Base-by-base conservation (phyloP, 2,329 filamentous ascomycete genomes). In the Sporothrix curviconia region DNA sequence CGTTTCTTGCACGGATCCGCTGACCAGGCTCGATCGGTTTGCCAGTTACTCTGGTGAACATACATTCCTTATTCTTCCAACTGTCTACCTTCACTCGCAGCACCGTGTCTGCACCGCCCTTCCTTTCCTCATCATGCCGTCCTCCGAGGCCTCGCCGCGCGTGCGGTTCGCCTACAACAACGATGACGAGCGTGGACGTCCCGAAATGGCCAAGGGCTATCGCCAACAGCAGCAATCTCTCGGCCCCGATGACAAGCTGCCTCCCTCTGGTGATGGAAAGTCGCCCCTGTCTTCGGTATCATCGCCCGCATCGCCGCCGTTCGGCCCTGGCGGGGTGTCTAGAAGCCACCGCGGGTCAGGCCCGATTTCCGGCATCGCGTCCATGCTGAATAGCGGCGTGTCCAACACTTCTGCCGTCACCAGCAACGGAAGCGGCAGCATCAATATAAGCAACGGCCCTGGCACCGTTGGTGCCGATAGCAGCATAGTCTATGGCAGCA, bases 101-200 rank as follows among this genome's bases (percentile, higher is more conserved):
- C 28, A 15, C 8, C 15, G n/a, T 11, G 14, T 4, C 9, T n/a
- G 7, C 32, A 3, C 39, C 7, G n/a, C 11, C 14, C 7, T 28
- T 17, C 22, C 36, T 22, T 12, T 17, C 22, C n/a, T 17, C 49
- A 56, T 7, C 39, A 72, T 72, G 70, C 64, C 70, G 66, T 68
- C n/a, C n/a, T n/a, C 74, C 64, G 80, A 84, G 62, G 69, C 75
- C 36, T 80, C 80, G 11, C 78, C 80, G 52, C 77, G 80, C 61
- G 79, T 84, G 62, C 78, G 81, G 62, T 84, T 84, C 65, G 78
- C 78, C 46, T 74, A 76, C 59, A 69, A 70, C 66, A 69, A 70
- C 66, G 79, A 78, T 58, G 72, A 76, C 57, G 76, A 78, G 24
- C 69, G 75, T 32, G 61, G 66, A 36, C 72, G 71, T 24, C 58